phyloP scores from a whole-genome alignment of 805 yeast genomes.

The Starmera quercuum region DNA sequence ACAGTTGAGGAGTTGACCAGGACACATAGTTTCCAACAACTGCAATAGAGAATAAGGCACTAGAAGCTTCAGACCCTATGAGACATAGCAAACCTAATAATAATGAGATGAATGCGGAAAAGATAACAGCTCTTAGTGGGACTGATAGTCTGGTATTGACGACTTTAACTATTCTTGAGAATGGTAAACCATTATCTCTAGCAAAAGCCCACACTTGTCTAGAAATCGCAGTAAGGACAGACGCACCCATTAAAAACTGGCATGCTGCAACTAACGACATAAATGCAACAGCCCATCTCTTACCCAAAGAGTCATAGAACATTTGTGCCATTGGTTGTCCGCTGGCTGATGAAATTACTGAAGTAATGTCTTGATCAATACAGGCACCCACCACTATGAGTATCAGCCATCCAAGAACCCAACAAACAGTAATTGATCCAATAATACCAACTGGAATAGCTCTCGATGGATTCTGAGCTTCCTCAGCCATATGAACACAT shows the following conservation, averaged over 20 bases:
- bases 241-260: constrained; percentile 61
- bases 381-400: constrained; percentile 47
- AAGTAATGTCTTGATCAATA: constrained; percentile 35
- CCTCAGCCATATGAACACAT: constrained; percentile 68
- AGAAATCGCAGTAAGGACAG: constrained; percentile 51
- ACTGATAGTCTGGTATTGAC: constrained; percentile 44
- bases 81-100: constrained; percentile 48
- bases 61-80: constrained; percentile 48
- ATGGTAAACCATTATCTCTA: constrained; percentile 63
- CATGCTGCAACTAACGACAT: constrained; percentile 53
- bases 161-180: constrained; percentile 39
- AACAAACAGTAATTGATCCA: constrained; percentile 50
- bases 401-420: constrained; percentile 50
- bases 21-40: constrained; percentile 53
- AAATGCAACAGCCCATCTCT: constrained; percentile 57
- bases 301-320: constrained; percentile 52
- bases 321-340: constrained; percentile 64
- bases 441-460: constrained; percentile 62
- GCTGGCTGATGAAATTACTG: constrained; percentile 34
- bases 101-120: constrained; percentile 39
- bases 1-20: constrained; percentile 50
- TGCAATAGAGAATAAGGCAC: constrained; percentile 53
- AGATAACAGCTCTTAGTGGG: constrained; percentile 54
- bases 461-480: constrained; percentile 51
- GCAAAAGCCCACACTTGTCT: constrained; percentile 68